Evolutionary conservation across 2,329 filamentous ascomycete genomes (phyloP), one percentile per base, ranked within the genome.

Genomic region (Mariannaea sp.): DNA sequence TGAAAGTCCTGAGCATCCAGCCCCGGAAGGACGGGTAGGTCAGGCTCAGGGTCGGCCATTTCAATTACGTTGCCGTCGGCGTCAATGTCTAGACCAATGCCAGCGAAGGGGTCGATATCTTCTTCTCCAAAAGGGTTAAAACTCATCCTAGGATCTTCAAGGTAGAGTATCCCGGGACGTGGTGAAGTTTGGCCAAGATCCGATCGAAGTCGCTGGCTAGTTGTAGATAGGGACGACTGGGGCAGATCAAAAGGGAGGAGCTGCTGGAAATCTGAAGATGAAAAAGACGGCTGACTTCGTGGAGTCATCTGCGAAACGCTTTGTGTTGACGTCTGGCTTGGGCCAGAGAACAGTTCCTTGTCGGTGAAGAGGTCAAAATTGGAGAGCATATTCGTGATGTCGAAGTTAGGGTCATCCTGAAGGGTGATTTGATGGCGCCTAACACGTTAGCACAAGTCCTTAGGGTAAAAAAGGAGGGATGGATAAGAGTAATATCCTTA

Each of bases 381-480:
- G 27, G 72, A 71, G 9, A 73, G 49, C 9, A 57, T 53, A 36
- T 57, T 66, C 51, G 65, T 56, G 4, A 69, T 66, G 44, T 75
- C 72, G 55, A 97, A 97, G 35, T 83, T 80, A 1, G 92, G 91
- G 65, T 97, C 93, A 65, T 97, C 90, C 48, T 83, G 77, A 2
- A 97, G 77, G 3, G 91, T 77, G 50, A 97, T 85, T 61, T 92
- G 86, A 19, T 89, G 84, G 5, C 83, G 85, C 63, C 90, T 96
- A 38, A 30, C 20, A 22, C 13, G 35, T 56, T 29, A 53, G 53
- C 9, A 39, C 50, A 51, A 8, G 14, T 12, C 49, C 16, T 49
- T 36, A 38, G 44, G 43, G 83, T 78, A 6, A 44, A 33, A 27
- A n/a, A 33, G 16, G 20, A 33, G 12, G 10, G 26, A 12, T 8